Base-by-base conservation (phyloP, 768 basidiomycete species). In the Pulveroboletus sp. region DNA sequence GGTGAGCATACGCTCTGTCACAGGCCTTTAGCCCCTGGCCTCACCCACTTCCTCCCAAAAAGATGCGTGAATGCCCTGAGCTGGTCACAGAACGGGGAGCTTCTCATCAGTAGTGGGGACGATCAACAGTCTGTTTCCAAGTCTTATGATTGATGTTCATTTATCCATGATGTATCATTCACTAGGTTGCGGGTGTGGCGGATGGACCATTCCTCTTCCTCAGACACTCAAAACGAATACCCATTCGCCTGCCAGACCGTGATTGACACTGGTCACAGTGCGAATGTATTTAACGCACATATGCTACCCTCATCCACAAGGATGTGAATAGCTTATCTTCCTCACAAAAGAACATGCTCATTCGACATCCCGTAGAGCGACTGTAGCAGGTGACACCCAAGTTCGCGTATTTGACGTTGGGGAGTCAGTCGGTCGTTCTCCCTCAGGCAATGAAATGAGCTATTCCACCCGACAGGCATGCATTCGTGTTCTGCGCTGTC, bases 271-370 rank as follows among this genome's bases (percentile, higher is more conserved):
- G 89, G 89, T 3, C 92, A 95, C 65, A 76, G 70, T 40, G 81
- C 77, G 11, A 95, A 95, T 60, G 89, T 95, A 40, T 95, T 95
- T 73, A 88, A 84, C 56, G 82, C 79, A 0, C 81, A 88, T 40
- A 84, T 89, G 76, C 72, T 95, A 2, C 89, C 90, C 0, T 72
- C 79, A 55, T 88, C 89, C 10, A 78, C 83, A n/a, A 79, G 82
- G 46, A 86, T 94, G 81, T 90, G 66, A 73, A 80, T 62, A 52
- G 52, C 41, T 30, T 57, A 59, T 47, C 52, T 61, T 50, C 51
- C n/a, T 24, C 45, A 46, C 50, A 28, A 42, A 41, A 50, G n/a
- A n/a, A 15, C 27, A 43, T 47, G 36, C 51, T 59, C 50, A 58
- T 40, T 4, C 42, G 21, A 35, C 38, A 45, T 36, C 39, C 39